These are phyloP conservation scores for Backusella circina DNA, from an alignment of 192 early-diverging fungal genomes.

Conservation along the genomic window DNA sequence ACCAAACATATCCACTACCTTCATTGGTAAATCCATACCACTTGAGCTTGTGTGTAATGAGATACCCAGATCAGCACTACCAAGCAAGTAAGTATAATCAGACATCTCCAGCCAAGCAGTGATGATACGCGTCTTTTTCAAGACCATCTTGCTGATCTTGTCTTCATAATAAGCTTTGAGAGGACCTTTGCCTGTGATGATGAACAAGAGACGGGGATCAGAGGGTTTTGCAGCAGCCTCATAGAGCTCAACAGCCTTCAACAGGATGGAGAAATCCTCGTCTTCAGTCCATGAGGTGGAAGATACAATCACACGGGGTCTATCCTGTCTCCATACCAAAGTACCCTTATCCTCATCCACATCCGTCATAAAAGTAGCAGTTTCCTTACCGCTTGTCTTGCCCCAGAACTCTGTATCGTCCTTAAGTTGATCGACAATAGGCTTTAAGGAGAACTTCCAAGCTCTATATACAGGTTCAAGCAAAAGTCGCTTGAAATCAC, in stretches of 20 bases:
- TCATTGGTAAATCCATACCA: slow-evolving; percentile 97
- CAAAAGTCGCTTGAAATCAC: slow-evolving; percentile 67
- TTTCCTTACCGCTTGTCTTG: background rate
- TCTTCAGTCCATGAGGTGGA: slow-evolving; percentile 95
- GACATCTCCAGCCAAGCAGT: slow-evolving; percentile 80
- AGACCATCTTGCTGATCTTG: slow-evolving; percentile 50
- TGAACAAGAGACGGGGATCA: slow-evolving; percentile 62
- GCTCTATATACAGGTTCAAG: slow-evolving; percentile 69
- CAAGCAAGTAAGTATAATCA: slow-evolving; percentile 86
- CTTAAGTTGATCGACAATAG: slow-evolving; percentile 38
- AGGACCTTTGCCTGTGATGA: slow-evolving; percentile 94
- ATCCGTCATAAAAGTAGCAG: slow-evolving; percentile 4
- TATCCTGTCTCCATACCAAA: slow-evolving; percentile 28
- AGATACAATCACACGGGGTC: slow-evolving; percentile 81
- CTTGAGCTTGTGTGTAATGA: slow-evolving; percentile 93
- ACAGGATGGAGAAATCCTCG: slow-evolving; percentile 87
- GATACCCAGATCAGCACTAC: slow-evolving; percentile 88
- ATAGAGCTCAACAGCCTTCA: slow-evolving; percentile 62
- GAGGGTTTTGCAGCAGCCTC: slow-evolving; percentile 36
- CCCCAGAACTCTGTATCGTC: slow-evolving; percentile 1
- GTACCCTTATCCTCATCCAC: slow-evolving; percentile 7
- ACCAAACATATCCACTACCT: slow-evolving; percentile 98
- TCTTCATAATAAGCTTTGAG: slow-evolving; percentile 65
- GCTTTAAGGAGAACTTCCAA: slow-evolving; percentile 69
- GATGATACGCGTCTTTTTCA: slow-evolving; percentile 57